Evolutionary conservation across 345 rosid genomes (phyloP).

Genomic region (Reutealis trisperma): DNA sequence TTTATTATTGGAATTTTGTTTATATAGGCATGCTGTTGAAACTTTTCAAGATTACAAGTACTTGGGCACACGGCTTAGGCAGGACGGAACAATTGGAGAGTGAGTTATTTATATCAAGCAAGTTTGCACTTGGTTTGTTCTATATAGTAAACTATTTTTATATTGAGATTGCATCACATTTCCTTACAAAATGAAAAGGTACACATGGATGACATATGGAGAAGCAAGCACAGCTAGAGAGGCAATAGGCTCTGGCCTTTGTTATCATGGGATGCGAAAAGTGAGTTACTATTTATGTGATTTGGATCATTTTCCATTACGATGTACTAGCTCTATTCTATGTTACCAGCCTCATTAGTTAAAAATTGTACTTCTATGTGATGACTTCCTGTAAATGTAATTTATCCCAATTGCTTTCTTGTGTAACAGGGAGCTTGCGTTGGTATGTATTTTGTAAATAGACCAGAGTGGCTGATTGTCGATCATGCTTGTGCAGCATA

Average conservation of each 20-base stretch:
- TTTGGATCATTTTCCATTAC: constrained; percentile 1
- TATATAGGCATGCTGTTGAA: constrained; percentile 60
- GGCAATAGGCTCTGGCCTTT: constrained; percentile 86
- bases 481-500: constrained; percentile 97
- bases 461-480: constrained; percentile 91
- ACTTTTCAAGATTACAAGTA: constrained; percentile 66
- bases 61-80: constrained; percentile 67
- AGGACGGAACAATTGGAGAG: constrained; percentile 80
- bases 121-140: neutral
- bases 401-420: constrained; percentile 14
- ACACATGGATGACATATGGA: constrained; percentile 89
- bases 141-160: neutral
- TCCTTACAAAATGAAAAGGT: constrained; percentile 41
- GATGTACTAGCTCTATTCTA: neutral
- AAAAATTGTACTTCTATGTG: neutral
- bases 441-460: constrained; percentile 73
- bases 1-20: neutral
- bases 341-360: neutral
- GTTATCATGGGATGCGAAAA: constrained; percentile 52
- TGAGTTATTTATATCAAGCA: constrained; percentile 38
- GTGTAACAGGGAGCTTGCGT: constrained; percentile 66
- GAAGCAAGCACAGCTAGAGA: constrained; percentile 70
- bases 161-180: constrained; percentile 8
- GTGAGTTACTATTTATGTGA: constrained; percentile 39
- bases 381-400: neutral